Percentiles rank a stretch among this genome's conserved stretches.
These are phyloP conservation scores for Kwoniella sp. DNA, from an alignment of 768 basidiomycete species.

Conservation along the genomic window DNA sequence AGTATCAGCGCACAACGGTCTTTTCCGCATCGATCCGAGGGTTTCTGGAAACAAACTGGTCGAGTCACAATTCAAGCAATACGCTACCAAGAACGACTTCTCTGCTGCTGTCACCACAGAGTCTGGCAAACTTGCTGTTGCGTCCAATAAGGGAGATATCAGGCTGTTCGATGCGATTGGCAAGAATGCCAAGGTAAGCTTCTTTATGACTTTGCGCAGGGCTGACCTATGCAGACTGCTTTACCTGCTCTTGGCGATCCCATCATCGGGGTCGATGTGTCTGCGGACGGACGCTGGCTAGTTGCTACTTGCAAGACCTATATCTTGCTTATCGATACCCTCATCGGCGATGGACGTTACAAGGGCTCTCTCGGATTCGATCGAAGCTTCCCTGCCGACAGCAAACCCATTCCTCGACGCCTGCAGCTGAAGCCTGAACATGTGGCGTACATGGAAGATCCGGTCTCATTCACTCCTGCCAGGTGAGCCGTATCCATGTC, in stretches of 20 bases:
- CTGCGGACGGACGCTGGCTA: constrained; percentile 89
- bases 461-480: constrained; percentile 88
- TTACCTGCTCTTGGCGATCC: constrained; percentile 93
- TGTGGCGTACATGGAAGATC: constrained; percentile 87
- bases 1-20: constrained; percentile 76
- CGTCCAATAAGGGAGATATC: constrained; percentile 95
- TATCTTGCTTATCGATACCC: constrained; percentile 87
- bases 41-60: constrained; percentile 90
- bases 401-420: constrained; percentile 87
- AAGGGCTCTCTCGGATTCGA: constrained; percentile 85
- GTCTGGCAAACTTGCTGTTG: constrained; percentile 83
- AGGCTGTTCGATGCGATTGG: constrained; percentile 92
- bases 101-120: constrained; percentile 88
- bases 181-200: constrained; percentile 81
- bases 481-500: constrained; percentile 61
- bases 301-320: constrained; percentile 95
- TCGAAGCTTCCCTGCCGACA: constrained; percentile 87
- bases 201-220: background rate
- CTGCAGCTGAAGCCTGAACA: constrained; percentile 88
- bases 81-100: constrained; percentile 91
- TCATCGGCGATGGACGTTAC: constrained; percentile 88
- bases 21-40: constrained; percentile 98
- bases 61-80: constrained; percentile 93
- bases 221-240: constrained; percentile 64
- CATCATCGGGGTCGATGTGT: constrained; percentile 90